Evolutionary conservation across 306 rosid genomes (phyloP), one percentile per base, ranked within the genome.

Genomic region (Luffa aegyptiaca): DNA sequence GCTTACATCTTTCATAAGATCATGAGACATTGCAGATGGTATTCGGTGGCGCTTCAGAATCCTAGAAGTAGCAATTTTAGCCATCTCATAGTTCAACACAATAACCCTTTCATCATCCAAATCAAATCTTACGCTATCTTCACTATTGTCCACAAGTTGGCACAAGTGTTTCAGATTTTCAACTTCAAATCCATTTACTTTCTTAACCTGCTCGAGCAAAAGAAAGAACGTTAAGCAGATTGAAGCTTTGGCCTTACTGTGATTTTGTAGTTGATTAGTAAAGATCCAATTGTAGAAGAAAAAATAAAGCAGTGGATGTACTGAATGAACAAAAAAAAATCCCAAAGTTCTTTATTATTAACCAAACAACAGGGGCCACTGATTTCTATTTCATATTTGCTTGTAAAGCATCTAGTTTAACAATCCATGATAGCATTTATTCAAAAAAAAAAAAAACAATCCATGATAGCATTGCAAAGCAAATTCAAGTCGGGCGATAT

Each of bases 21-120:
- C 98, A 37, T 51, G 49, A 17, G 98, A 93, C 86, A 84, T 75
- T 41, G 92, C 79, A 14, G 92, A 90, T 76, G 96, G 91, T 82
- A 92, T 93, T 84, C 97, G 84, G 59, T 93, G 97, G 80, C 97
- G 93, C 82, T 79, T 88, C 87, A 93, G 84, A 82, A 93, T 90
- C 78, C 83, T 86, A 8, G 90, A 86, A 76, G 92, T 89, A 10
- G 96, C 98, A 52, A 83, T 44, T 87, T 92, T 89, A 5, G 98
- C 98, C 61, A 46, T 77, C 72, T 78, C 79, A 72, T 77, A 87
- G 81, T 89, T 89, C 89, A 93, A 86, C 77, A 79, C 97, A 75
- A 90, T 85, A 61, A 93, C 96, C 84, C 92, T 86, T 51, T 93
- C 97, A 77, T 93, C 96, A 18, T 93, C 98, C 88, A 93, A 82